Conservation (phyloP, 441 rosid species). For the Brassica balearica region DNA sequence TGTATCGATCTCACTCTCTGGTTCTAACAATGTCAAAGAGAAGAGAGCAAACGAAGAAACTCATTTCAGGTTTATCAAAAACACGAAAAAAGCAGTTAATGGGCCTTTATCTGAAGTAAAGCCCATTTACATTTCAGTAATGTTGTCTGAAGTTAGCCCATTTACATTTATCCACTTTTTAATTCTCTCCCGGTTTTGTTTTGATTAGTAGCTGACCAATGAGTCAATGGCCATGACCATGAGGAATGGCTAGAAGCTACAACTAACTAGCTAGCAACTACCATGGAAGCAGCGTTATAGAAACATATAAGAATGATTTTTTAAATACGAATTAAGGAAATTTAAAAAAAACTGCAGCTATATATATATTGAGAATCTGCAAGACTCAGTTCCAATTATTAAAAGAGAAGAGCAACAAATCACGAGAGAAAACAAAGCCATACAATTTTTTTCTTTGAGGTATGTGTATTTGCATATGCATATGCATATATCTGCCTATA, state of each 20-base stretch:
- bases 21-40: constrained; percentile 13
- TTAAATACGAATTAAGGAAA: background rate
- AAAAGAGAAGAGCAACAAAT: background rate
- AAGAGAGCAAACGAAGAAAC: background rate
- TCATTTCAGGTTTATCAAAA: constrained; percentile 2
- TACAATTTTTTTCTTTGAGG: background rate
- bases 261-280: background rate
- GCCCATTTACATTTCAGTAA: background rate
- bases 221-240: background rate
- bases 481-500: background rate
- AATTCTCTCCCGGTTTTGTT: background rate
- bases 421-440: background rate
- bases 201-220: background rate
- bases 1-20: constrained; percentile 25
- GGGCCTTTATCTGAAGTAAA: background rate
- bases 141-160: background rate
- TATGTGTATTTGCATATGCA: background rate
- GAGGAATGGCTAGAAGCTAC: background rate
- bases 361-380: background rate
- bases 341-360: background rate
- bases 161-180: background rate
- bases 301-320: background rate
- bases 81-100: background rate
- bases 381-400: background rate
- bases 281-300: background rate